phyloP scores from a whole-genome alignment of 2,329 filamentous ascomycete species.

The Elsinoe batatas region DNA sequence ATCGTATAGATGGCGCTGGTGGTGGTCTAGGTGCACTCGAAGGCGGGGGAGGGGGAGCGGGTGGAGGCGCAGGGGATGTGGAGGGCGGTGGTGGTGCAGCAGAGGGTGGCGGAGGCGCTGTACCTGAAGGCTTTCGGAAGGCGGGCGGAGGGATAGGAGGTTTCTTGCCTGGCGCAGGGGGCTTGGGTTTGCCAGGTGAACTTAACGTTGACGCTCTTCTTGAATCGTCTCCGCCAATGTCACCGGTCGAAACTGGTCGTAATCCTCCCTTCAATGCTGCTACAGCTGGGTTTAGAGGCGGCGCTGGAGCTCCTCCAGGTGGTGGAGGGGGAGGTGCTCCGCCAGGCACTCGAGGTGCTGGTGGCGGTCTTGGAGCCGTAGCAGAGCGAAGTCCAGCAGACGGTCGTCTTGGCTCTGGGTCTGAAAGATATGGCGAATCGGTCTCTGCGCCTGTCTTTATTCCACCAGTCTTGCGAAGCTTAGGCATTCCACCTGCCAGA shows the following conservation, averaged over 20 bases:
- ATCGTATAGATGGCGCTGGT: conserved; percentile 38
- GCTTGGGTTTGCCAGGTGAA: conserved; percentile 45
- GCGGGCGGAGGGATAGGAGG: conserved; percentile 48
- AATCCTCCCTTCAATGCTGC: conserved; percentile 38
- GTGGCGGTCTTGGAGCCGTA: conserved; percentile 39
- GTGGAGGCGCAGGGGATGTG: conserved; percentile 55
- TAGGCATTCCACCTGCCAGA: conserved; percentile 92
- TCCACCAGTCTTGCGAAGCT: conserved; percentile 77
- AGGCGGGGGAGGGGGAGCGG: conserved; percentile 22
- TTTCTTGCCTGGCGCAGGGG: conserved; percentile 74
- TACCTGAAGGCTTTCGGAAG: conserved; percentile 48
- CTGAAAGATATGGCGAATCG: conserved; percentile 67
- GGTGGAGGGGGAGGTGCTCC: conserved; percentile 45
- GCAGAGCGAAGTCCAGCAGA: conserved; percentile 26
- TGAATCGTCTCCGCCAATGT: conserved; percentile 8
- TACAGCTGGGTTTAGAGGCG: conserved; percentile 50
- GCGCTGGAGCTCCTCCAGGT: conserved; percentile 35
- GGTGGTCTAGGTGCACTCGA: conserved; percentile 46
- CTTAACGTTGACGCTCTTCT: conserved; percentile 5
- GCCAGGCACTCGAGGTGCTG: conserved; percentile 29
- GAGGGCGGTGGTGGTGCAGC: conserved; percentile 30
- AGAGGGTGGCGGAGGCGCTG: conserved; percentile 27
- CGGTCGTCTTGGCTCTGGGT: conserved; percentile 51
- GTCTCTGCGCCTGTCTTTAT: conserved; percentile 48
- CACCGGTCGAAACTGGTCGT: conserved; percentile 48